Evolutionary conservation across 495 filamentous ascomycete genomes (phyloP), one percentile per base, ranked within the genome.

Genomic region (Parathielavia hyrcaniae): DNA sequence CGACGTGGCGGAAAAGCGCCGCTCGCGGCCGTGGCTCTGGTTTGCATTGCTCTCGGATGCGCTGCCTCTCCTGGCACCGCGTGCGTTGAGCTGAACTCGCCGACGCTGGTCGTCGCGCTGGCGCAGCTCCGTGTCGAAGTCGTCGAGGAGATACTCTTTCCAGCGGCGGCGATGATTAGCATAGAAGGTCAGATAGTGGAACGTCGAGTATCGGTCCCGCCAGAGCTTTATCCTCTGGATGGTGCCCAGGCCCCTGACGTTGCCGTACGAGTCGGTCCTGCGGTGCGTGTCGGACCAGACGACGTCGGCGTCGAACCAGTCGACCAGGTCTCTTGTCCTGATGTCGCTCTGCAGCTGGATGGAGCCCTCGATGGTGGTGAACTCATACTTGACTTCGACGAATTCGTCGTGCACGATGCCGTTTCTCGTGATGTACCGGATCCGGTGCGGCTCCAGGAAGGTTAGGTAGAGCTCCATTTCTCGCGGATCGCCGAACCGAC

Each of bases 151-250:
- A 36, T 67, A 71, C 43, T 73, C 70, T n/a, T 70, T 71, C 62
- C 64, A 70, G 5, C 67, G 62, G 14, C 69, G 60, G 0, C 62
- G 60, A 16, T 67, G 67, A 60, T 69, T 73, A 44, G 70, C 68
- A 32, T 61, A 73, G 35, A 73, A 68, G 16, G 65, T 68, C 12
- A 73, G 16, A 47, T 61, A 71, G 55, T 73, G 69, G 22, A 64
- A 66, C 1, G 64, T 66, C 16, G 68, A 66, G 22, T 69, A 66
- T 38, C 70, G 53, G 49, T 73, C 70, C 51, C 64, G 59, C 70
- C 70, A 73, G 1, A 73, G 64, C 50, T 73, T 73, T 53, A 73
- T 65, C 44, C 70, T 52, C 57, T 73, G 70, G 17, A 73, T 71
- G 1, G 69, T 66, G 5, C 70, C 70, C 59, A 73, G 46, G 1